phyloP scores from a whole-genome alignment of 768 basidiomycete species.

The Leccinum uliginosum region DNA sequence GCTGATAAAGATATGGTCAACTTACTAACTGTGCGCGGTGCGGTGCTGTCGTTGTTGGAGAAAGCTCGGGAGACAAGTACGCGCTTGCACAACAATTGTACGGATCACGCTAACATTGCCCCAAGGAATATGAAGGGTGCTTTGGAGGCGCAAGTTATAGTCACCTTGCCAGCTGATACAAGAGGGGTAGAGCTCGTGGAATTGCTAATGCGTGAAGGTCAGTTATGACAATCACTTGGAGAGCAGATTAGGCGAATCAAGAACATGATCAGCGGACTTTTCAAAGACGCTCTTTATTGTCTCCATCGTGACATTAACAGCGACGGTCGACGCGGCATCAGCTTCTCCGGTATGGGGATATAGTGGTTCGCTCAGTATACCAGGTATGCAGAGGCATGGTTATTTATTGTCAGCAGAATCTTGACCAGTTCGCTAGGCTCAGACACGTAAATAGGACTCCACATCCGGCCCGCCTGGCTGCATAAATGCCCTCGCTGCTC shows the following conservation, averaged over 20 bases:
- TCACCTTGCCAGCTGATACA: conserved; percentile 50
- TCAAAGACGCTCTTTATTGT: conserved; percentile 78
- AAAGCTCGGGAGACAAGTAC: conserved; percentile 73
- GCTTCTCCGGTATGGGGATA: conserved; percentile 48
- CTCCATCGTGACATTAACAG: conserved; percentile 66
- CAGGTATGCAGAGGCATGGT: conserved; percentile 36
- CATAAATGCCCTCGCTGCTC: conserved; percentile 91
- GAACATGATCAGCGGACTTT: conserved; percentile 44
- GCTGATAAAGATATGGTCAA: conserved; percentile 60
- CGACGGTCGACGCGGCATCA: conserved; percentile 40
- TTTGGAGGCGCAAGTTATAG: conserved; percentile 68
- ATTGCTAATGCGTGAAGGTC: conserved; percentile 43
- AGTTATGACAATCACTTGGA: background rate
- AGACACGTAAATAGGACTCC: conserved; percentile 38
- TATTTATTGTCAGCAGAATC: background rate
- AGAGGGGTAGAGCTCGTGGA: conserved; percentile 30
- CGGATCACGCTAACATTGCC: background rate
- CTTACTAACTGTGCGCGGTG: conserved; percentile 56
- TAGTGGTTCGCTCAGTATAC: conserved; percentile 37
- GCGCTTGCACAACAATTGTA: conserved; percentile 14
- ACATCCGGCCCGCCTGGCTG: conserved; percentile 53
- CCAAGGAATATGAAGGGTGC: conserved; percentile 68
- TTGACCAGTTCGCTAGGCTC: conserved; percentile 6
- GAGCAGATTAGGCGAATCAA: background rate
- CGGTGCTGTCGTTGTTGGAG: conserved; percentile 68